Evolutionary conservation across 1,284 basidiomycete species (phyloP), one percentile per base, ranked within the genome.

Genomic region (Crocinoboletus sp.): DNA sequence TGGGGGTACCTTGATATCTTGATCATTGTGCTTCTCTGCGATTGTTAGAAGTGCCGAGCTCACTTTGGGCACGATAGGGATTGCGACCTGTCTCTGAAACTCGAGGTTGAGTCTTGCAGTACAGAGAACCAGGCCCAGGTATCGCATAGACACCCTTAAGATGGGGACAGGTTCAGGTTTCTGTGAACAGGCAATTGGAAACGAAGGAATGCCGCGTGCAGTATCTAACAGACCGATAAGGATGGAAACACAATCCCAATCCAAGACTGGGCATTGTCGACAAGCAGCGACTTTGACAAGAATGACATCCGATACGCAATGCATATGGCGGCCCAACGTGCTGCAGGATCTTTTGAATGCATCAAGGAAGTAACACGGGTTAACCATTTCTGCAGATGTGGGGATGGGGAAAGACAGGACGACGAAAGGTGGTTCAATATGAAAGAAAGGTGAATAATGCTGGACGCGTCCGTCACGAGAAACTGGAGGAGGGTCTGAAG

Each of bases 261-360:
- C 88, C 88, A 90, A 40, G 72, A 71, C 54, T 83, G 79, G 3
- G 85, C 82, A 53, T 68, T 76, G 46, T 88, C 84, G 42, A 86
- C 62, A 71, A 90, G 77, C 5, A 81, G 52, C 15, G 61, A 58
- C 55, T 69, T 77, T 5, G 82, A 85, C 22, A 77, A 61, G 24
- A 69, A 53, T 2, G 82, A 74, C 6, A 82, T 82, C 53, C 76
- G 76, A 52, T 80, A 67, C 2, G 88, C 87, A 31, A 90, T 64
- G 54, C 76, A 84, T 23, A 89, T 68, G 12, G 84, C 88, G 17
- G 82, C 78, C 87, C 87, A 90, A 48, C 83, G 76, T 46, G 76
- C 78, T 35, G 76, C 79, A 10, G 80, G 60, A 50, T 86, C 78
- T 63, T 83, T 88, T 11, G 88, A 81, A 53, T 84, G 81, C 35